phyloP scores from a whole-genome alignment of 306 rosid species.

The Vigna reflexopilosa region DNA sequence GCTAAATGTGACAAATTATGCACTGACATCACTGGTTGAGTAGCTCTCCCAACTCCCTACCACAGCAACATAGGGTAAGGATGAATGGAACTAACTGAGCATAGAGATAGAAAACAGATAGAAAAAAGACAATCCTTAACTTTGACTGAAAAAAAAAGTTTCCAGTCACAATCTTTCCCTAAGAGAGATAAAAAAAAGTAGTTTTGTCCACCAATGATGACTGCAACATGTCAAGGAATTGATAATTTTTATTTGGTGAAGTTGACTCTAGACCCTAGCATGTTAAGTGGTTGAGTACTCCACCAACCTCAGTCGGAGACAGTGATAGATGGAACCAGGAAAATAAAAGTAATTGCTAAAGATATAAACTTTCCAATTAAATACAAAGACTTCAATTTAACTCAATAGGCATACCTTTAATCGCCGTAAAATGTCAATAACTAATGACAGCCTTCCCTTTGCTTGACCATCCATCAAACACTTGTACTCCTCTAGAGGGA shows the following conservation, averaged over 20 bases:
- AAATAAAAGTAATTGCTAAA: conserved; percentile 31
- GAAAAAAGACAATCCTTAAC: neutral
- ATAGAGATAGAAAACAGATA: neutral
- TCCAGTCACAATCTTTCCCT: neutral
- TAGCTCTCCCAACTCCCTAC: conserved; percentile 2
- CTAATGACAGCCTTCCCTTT: conserved; percentile 81
- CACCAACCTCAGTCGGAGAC: conserved; percentile 11
- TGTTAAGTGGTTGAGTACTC: conserved; percentile 23
- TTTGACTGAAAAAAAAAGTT: neutral
- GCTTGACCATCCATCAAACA: conserved; percentile 79
- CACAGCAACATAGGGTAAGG: neutral
- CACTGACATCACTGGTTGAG: neutral
- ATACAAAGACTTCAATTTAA: conserved; percentile 27
- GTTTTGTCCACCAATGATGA: neutral
- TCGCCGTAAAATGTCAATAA: conserved; percentile 87
- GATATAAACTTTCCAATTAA: conserved; percentile 12
- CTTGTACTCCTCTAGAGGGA: conserved; percentile 70
- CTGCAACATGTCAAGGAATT: neutral
- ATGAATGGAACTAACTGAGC: neutral
- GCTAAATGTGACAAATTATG: neutral
- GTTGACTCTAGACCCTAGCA: conserved; percentile 3
- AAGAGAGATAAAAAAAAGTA: neutral
- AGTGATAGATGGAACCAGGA: conserved; percentile 34
- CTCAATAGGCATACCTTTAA: conserved; percentile 71
- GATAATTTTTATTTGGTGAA: neutral